Percentiles rank a stretch among this genome's conserved stretches.
These are phyloP conservation scores for Colletotrichum godetiae DNA, from an alignment of 2,329 filamentous ascomycete species.

Conservation along the genomic window DNA sequence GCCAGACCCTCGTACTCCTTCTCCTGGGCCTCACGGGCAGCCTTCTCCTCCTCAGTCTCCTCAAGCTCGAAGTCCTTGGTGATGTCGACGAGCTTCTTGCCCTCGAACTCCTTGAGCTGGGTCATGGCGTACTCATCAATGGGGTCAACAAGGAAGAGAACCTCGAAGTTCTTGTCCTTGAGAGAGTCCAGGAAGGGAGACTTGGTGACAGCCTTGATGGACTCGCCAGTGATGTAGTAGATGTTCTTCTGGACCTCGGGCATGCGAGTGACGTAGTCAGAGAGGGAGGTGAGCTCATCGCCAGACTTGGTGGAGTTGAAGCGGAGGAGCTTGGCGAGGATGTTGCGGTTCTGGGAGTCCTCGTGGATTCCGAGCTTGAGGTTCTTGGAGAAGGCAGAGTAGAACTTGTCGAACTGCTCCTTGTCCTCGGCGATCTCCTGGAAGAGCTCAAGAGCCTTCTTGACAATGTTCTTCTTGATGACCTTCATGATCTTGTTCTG, in stretches of 20 bases:
- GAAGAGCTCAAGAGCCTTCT: constrained; percentile 99
- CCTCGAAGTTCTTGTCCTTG: constrained; percentile 99
- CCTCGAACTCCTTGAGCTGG: constrained; percentile 99
- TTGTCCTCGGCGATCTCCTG: constrained; percentile 99
- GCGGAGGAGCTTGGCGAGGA: constrained; percentile 97
- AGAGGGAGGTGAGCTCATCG: constrained; percentile 92
- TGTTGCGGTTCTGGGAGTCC: constrained; percentile 94
- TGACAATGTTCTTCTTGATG: constrained; percentile 99
- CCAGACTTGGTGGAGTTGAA: constrained; percentile 99
- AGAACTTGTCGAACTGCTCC: constrained; percentile 99
- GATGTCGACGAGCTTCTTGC: constrained; percentile 99
- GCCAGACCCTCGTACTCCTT: constrained; percentile 96
- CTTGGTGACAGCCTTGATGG: constrained; percentile 96
- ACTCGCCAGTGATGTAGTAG: constrained; percentile 99
- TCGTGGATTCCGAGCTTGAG: constrained; percentile 99
- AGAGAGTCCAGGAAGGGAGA: constrained; percentile 99
- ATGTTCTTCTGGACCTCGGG: constrained; percentile 99
- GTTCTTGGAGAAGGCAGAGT: constrained; percentile 99
- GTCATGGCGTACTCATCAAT: constrained; percentile 99
- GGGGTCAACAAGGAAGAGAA: constrained; percentile 98
- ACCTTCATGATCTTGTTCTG: constrained; percentile 99
- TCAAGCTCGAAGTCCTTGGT: constrained; percentile 99
- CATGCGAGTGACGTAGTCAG: constrained; percentile 99
- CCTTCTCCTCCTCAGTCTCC: constrained; percentile 99
- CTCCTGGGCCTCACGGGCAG: constrained; percentile 92